Evolutionary conservation across 129 eudicot species (phyloP).

Genomic region (Flaveria robusta): DNA sequence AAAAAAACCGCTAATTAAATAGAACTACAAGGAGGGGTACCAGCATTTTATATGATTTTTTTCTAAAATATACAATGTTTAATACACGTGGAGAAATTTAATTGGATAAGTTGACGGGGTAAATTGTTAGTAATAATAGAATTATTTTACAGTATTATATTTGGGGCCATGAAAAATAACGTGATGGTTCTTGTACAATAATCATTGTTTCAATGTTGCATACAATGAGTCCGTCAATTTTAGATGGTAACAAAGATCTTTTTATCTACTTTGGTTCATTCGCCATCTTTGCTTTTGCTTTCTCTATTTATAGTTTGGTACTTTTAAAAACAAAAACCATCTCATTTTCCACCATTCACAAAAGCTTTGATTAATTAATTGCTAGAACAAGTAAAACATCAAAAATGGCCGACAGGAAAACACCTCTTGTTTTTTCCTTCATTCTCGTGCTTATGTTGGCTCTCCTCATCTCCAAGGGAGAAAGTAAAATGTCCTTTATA

Average conservation of each 20-base stretch:
- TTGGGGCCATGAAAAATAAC: too few relatives aligned
- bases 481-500: conserved; percentile 26
- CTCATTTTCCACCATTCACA: not conserved
- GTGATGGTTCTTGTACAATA: not conserved
- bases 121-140: too few relatives aligned
- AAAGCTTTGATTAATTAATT: not conserved
- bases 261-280: not conserved
- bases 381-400: not conserved
- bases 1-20: too few relatives aligned
- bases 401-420: conserved; percentile 32
- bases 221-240: conserved; percentile 26
- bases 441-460: conserved; percentile 28
- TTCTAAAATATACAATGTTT: too few relatives aligned
- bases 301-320: conserved; percentile 28
- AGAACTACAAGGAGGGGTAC: too few relatives aligned
- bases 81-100: too few relatives aligned
- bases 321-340: not conserved
- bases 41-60: too few relatives aligned
- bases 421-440: conserved; percentile 13
- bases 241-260: not conserved
- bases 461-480: conserved; percentile 29
- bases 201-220: conserved; percentile 25
- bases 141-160: too few relatives aligned
- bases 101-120: too few relatives aligned
- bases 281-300: not conserved